Evolutionary conservation across 2,329 filamentous ascomycete genomes (phyloP), one percentile per base, ranked within the genome.

Genomic region (Aschersonia sp.): DNA sequence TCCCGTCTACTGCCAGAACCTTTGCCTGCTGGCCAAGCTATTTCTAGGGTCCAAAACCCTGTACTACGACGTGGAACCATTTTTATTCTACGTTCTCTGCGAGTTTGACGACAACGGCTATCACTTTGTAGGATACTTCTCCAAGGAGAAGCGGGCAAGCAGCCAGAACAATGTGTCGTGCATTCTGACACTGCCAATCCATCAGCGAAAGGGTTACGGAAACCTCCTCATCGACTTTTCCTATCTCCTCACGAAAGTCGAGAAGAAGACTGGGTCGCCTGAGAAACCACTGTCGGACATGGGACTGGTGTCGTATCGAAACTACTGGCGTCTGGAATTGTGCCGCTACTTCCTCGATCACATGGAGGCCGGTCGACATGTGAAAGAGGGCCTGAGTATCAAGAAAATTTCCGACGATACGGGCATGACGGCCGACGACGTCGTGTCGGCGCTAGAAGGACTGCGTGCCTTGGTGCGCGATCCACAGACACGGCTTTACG

Each of bases 51-150:
- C 94, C 48, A 98, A 98, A 65, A 98, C 92, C 0, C 75, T 97
- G 4, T 97, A 97, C 69, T 97, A 97, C 66, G 91, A 97, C 58
- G 91, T 97, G 2, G 91, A 97, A 55, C 92, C 91, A 0, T 97
- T 97, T 62, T 67, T 97, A 5, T 97, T 97, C 69, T 97, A 97
- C 62, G 89, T 96, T 56, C 86, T 97, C 69, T 94, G 89, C 54
- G 92, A 95, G 57, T 91, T 89, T 56, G 86, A 96, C 59, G 84
- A 92, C 48, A 78, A 84, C 20, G 91, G 91, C 20, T 96, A 92
- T 60, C 92, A 96, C 61, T 92, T 98, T 55, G 91, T 97, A 30
- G 92, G 92, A n/a, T 98, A 98, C 61, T 98, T 98, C 59, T 97
- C 92, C 46, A 98, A 98, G 63, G 92, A 98, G 67, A 98, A 98